These are phyloP conservation scores for Aspergillus udagawae DNA, from an alignment of 2,329 filamentous ascomycete genomes.

Conservation along the genomic window DNA sequence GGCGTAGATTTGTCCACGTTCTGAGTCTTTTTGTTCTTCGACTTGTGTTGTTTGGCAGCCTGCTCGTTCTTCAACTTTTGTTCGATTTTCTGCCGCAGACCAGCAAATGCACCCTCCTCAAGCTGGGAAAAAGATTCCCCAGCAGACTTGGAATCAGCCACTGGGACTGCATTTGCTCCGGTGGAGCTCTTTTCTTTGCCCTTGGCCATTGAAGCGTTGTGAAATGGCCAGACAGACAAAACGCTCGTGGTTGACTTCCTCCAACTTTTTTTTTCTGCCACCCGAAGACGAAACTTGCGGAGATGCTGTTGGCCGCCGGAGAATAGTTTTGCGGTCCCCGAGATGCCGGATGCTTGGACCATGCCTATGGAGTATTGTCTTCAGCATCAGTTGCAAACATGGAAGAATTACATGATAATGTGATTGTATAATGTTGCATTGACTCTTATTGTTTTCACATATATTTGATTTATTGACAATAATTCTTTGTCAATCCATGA, in stretches of 20 bases:
- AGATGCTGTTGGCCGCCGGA: conserved; percentile 21
- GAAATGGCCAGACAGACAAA: conserved; percentile 13
- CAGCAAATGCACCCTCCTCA: conserved; percentile 38
- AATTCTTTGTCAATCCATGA: conserved; percentile 19
- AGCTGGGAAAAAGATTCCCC: conserved; percentile 30
- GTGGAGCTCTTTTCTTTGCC: conserved; percentile 34
- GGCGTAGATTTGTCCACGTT: conserved; percentile 15
- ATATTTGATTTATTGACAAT: background rate
- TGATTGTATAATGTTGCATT: background rate
- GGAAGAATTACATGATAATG: background rate
- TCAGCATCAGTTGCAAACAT: background rate
- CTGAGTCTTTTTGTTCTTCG: conserved; percentile 26
- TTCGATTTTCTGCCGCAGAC: conserved; percentile 41
- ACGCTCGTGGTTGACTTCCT: conserved; percentile 25
- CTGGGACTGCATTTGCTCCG: conserved; percentile 17
- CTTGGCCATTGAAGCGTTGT: conserved; percentile 33
- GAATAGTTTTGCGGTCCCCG: conserved; percentile 18
- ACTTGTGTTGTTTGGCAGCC: conserved; percentile 27
- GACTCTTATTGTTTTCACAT: background rate
- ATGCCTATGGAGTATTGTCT: background rate
- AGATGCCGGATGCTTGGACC: conserved; percentile 1
- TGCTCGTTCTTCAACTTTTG: conserved; percentile 35
- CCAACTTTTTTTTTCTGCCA: conserved; percentile 30
- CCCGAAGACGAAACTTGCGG: conserved; percentile 15
- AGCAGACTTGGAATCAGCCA: conserved; percentile 16